Evolutionary conservation across 345 rosid genomes (phyloP).

Genomic region (Firmiana major): DNA sequence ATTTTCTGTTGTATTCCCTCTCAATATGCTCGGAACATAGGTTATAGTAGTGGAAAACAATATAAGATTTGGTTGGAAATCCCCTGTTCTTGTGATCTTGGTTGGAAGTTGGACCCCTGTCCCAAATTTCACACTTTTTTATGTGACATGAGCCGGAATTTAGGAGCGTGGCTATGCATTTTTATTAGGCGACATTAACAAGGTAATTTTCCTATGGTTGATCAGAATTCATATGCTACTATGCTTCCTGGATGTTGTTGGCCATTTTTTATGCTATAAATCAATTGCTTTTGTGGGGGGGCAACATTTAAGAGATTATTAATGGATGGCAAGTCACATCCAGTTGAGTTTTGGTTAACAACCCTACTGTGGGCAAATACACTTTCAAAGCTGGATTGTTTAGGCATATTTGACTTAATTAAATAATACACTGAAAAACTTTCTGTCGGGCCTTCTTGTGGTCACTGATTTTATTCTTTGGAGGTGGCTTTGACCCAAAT

Average conservation of each 20-base stretch:
- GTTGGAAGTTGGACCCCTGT: neutral
- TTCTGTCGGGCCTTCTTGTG: slow-evolving; percentile 7
- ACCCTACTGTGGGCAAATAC: neutral
- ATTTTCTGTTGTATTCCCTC: slow-evolving; percentile 13
- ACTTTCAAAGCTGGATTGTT: neutral
- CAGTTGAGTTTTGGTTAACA: neutral
- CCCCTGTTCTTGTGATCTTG: neutral
- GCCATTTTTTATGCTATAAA: neutral
- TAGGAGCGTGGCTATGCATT: neutral
- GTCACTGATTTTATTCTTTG: neutral
- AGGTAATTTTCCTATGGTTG: neutral
- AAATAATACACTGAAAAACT: slow-evolving; percentile 13
- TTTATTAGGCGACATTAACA: neutral
- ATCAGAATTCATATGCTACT: neutral
- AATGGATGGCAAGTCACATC: neutral
- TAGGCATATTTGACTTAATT: neutral
- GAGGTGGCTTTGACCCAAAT: neutral
- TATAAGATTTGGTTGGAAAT: slow-evolving; percentile 11
- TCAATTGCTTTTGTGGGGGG: neutral
- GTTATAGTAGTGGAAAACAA: slow-evolving; percentile 1
- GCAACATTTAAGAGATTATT: neutral
- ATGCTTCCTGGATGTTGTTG: neutral
- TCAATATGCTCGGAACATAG: slow-evolving; percentile 2
- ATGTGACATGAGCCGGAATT: neutral
- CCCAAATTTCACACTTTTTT: neutral